Conservation (phyloP, 192 early-diverging fungal species). For the Podochytrium sp. region DNA sequence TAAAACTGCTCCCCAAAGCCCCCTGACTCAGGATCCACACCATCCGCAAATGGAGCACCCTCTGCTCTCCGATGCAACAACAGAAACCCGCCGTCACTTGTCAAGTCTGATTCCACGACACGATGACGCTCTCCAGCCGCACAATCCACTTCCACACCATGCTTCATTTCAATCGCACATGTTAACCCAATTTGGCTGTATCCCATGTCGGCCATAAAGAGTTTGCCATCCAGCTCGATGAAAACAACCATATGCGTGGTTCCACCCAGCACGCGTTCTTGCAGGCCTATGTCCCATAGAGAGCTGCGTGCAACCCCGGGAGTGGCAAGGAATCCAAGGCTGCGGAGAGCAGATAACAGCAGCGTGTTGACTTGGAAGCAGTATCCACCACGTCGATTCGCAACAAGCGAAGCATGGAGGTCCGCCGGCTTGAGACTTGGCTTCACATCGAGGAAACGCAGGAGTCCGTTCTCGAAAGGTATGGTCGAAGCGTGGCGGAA, state of each 20-base stretch:
- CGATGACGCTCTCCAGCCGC: not conserved
- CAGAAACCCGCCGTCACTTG: not conserved
- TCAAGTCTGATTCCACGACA: not conserved
- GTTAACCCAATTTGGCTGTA: slow-evolving; percentile 5
- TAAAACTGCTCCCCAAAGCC: not conserved
- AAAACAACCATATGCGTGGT: slow-evolving; percentile 9
- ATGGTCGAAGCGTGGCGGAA: not conserved
- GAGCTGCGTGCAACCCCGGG: not conserved
- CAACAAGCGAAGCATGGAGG: not conserved
- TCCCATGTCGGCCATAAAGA: not conserved
- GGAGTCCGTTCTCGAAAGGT: slow-evolving; percentile 12
- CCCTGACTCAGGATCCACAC: not conserved
- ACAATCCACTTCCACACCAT: not conserved
- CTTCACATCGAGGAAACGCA: not conserved
- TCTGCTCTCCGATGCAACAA: not conserved
- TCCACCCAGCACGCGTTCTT: not conserved
- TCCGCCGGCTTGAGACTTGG: not conserved
- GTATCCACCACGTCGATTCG: not conserved
- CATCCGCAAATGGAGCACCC: slow-evolving; percentile 8
- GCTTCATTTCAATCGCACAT: not conserved
- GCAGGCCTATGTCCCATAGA: not conserved
- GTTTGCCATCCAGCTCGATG: not conserved
- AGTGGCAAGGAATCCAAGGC: not conserved
- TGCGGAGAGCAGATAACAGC: not conserved
- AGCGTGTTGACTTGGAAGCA: slow-evolving; percentile 9